phyloP scores from a whole-genome alignment of 2,329 filamentous ascomycete species.

The Paecilomyces dactylethromorphus region DNA sequence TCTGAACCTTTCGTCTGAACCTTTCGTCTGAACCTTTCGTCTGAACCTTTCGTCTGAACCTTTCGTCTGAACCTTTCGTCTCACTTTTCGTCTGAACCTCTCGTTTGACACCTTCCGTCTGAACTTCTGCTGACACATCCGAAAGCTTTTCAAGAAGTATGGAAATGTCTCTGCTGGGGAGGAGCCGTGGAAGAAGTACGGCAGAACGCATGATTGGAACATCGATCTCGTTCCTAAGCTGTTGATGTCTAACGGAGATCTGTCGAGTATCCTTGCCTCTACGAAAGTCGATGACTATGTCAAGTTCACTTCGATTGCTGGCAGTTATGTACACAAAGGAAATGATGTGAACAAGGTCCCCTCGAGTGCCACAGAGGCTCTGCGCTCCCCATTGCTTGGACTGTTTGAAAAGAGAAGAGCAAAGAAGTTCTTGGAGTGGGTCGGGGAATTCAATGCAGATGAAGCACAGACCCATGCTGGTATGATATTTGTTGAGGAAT shows the following conservation, averaged over 20 bases:
- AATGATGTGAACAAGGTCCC: slow-evolving; percentile 91
- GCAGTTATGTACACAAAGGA: slow-evolving; percentile 93
- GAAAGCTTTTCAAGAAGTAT: slow-evolving; percentile 91
- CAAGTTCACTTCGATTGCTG: slow-evolving; percentile 90
- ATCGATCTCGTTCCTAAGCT: slow-evolving; percentile 98
- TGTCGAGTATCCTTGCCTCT: slow-evolving; percentile 96
- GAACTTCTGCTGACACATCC: slow-evolving; percentile 23
- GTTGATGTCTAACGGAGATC: slow-evolving; percentile 95
- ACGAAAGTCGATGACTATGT: slow-evolving; percentile 87
- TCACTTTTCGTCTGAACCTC: slow-evolving; percentile 6
- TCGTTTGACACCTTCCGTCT: background rate
- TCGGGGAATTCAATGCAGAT: slow-evolving; percentile 75
- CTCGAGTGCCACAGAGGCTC: slow-evolving; percentile 81
- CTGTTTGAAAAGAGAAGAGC: slow-evolving; percentile 96
- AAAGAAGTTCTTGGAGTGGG: slow-evolving; percentile 94
- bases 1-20: background rate
- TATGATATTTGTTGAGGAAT: slow-evolving; percentile 34
- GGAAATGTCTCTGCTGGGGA: slow-evolving; percentile 71
- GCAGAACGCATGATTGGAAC: slow-evolving; percentile 96
- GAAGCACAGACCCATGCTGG: slow-evolving; percentile 86
- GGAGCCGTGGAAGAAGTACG: slow-evolving; percentile 98
- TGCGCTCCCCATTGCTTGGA: slow-evolving; percentile 91
- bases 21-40: slow-evolving; percentile 10
- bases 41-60: background rate
- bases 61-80: background rate